Base-by-base conservation (phyloP, 2,329 filamentous ascomycete species). In the Epichloe bromicola region DNA sequence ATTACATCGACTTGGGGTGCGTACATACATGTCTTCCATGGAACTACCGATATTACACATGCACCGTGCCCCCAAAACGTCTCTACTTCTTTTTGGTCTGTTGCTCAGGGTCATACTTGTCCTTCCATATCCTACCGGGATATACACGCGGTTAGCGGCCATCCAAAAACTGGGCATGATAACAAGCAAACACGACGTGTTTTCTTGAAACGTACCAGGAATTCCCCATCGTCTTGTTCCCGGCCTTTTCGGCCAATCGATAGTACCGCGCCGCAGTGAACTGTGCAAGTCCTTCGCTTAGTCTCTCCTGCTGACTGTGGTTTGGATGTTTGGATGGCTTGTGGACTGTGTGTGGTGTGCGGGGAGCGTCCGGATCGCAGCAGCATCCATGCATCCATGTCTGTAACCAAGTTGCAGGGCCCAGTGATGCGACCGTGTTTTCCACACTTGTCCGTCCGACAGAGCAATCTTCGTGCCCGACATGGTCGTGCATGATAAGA, bases 221-320 rank as follows among this genome's bases (percentile, higher is more conserved):
- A 72, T 97, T 96, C 55, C 93, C 93, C 57, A 97, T 74, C 51
- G 82, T 89, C 74, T 95, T 96, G 69, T 83, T 86, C 48, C 91
- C 91, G 64, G 83, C 86, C 62, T 87, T 76, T 70, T 97, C 93
- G 38, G 93, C 90, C 62, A 91, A 77, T 62, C 91, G 87, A 67
- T 95, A 88, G 71, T 96, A 96, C 68, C 86, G 87, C 59, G 93
- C 90, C 61, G 93, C 78, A 60, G 76, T 79, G 71, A 81, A 88
- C 86, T 90, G 19, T 34, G 37, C 20, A 30, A 17, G 14, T 15
- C 14, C 3, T n/a, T 14, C 4, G 41, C n/a, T 76, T 70, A 80
- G 76, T 73, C 68, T 74, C 15, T 33, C 70, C 36, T 51, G 39
- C 30, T 42, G 6, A 19, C 26, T 15, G n/a, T 19, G 33, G 30